Percentiles rank a stretch among this genome's conserved stretches.
Evolutionary conservation across 306 rosid genomes (phyloP).

Genomic region (Prunus campanulata): DNA sequence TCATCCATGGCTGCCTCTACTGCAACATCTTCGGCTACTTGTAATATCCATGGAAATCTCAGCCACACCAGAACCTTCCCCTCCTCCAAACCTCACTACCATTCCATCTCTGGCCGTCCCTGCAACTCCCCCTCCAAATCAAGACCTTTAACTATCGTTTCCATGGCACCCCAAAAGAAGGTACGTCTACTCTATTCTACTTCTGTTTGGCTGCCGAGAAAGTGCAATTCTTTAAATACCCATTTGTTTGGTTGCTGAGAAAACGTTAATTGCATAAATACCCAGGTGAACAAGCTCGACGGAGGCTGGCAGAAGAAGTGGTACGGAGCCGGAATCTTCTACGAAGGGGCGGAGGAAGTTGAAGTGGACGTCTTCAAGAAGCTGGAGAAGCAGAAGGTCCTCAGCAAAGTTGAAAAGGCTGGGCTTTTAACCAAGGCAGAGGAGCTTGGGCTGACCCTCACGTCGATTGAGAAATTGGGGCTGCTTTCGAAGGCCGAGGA

Average conservation of each 20-base stretch:
- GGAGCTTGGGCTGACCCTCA: slow-evolving; percentile 71
- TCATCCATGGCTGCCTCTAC: slow-evolving; percentile 61
- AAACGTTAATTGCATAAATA: not conserved
- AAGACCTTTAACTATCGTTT: slow-evolving; percentile 44
- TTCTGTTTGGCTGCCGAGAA: slow-evolving; percentile 10
- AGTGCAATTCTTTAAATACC: not conserved
- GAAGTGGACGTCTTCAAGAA: slow-evolving; percentile 94
- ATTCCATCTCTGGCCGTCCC: not conserved
- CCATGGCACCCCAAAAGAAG: slow-evolving; percentile 82
- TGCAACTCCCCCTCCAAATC: slow-evolving; percentile 19
- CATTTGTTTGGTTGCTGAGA: slow-evolving; percentile 13
- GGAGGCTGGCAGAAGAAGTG: slow-evolving; percentile 76
- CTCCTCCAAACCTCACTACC: slow-evolving; percentile 24
- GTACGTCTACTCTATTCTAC: slow-evolving; percentile 23
- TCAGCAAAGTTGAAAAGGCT: slow-evolving; percentile 85
- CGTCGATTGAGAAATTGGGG: slow-evolving; percentile 86
- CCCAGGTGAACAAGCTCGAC: slow-evolving; percentile 85
- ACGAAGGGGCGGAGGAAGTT: slow-evolving; percentile 77
- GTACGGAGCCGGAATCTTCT: slow-evolving; percentile 94
- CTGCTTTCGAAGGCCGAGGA: slow-evolving; percentile 87
- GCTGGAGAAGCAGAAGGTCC: slow-evolving; percentile 71
- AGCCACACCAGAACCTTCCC: slow-evolving; percentile 26
- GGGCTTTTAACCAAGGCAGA: slow-evolving; percentile 86
- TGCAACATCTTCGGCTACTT: slow-evolving; percentile 46
- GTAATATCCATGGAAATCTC: slow-evolving; percentile 32